Conservation (phyloP, 1,284 basidiomycete species). For the Schizophyllum amplum region DNA sequence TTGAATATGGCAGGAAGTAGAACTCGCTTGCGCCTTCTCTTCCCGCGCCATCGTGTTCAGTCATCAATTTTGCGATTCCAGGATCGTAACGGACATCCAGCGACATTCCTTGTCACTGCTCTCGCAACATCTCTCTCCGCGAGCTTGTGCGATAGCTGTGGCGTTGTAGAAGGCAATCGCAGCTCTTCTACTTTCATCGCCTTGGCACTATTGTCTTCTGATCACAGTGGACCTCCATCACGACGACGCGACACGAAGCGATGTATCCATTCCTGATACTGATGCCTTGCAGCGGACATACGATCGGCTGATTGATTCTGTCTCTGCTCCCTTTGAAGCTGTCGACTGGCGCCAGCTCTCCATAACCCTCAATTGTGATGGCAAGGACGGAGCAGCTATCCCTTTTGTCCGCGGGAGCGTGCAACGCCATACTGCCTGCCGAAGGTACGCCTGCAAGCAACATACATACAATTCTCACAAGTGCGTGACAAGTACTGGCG, state of each 20-base stretch:
- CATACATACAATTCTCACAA: neutral
- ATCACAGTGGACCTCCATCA: neutral
- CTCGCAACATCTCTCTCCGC: neutral
- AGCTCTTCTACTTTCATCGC: neutral
- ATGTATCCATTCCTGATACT: neutral
- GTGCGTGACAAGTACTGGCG: slow-evolving; percentile 42
- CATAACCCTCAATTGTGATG: slow-evolving; percentile 48
- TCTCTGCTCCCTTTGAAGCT: slow-evolving; percentile 61
- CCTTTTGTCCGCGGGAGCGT: slow-evolving; percentile 56
- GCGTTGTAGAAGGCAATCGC: neutral
- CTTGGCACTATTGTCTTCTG: neutral
- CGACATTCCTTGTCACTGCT: neutral
- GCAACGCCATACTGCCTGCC: slow-evolving; percentile 49
- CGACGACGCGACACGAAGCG: neutral
- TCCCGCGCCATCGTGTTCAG: neutral
- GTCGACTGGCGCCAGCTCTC: slow-evolving; percentile 28
- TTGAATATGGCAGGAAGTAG: neutral
- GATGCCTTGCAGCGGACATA: slow-evolving; percentile 28
- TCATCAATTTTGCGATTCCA: neutral
- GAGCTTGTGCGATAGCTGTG: neutral
- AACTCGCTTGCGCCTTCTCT: neutral
- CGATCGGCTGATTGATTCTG: slow-evolving; percentile 50
- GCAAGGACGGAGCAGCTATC: slow-evolving; percentile 64
- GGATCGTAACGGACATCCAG: neutral
- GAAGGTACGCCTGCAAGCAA: slow-evolving; percentile 36